These are phyloP conservation scores for Leishmania guyanensis DNA, from an alignment of 208 protist genomes.

Conservation along the genomic window DNA sequence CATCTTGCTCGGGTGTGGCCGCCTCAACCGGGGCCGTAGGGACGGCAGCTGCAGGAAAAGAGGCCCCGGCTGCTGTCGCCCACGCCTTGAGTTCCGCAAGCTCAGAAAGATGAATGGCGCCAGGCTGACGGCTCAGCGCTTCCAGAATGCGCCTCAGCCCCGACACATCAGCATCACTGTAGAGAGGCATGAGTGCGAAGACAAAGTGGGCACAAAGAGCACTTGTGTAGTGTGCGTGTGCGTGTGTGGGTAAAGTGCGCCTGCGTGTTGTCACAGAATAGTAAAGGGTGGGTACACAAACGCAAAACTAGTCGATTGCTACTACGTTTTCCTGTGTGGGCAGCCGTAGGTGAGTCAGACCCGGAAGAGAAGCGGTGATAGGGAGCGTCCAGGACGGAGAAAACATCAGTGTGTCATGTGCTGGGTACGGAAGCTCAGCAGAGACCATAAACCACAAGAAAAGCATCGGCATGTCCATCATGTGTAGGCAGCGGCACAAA, in stretches of 20 bases:
- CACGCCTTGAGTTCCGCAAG: constrained; percentile 41
- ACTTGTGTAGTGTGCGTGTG: background rate
- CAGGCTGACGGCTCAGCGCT: constrained; percentile 33
- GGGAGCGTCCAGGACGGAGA: background rate
- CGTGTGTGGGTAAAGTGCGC: background rate
- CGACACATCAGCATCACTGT: constrained; percentile 35
- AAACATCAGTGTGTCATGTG: background rate
- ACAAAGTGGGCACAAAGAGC: constrained; percentile 3
- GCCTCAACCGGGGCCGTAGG: constrained; percentile 1
- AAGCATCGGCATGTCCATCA: background rate
- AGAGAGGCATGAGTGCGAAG: constrained; percentile 21
- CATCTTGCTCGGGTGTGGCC: background rate
- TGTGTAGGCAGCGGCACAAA: background rate
- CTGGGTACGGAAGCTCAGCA: background rate
- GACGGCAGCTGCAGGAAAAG: constrained; percentile 25
- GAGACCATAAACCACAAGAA: background rate
- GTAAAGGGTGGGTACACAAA: background rate
- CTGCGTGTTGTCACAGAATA: background rate
- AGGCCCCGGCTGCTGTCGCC: constrained; percentile 38
- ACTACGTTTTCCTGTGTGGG: background rate
- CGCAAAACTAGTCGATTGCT: background rate
- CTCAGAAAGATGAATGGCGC: constrained; percentile 46
- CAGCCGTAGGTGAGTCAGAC: background rate
- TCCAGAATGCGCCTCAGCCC: constrained; percentile 47
- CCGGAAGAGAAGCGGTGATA: background rate